Evolutionary conservation across 768 basidiomycete genomes (phyloP).

Genomic region (Terana coerulea): DNA sequence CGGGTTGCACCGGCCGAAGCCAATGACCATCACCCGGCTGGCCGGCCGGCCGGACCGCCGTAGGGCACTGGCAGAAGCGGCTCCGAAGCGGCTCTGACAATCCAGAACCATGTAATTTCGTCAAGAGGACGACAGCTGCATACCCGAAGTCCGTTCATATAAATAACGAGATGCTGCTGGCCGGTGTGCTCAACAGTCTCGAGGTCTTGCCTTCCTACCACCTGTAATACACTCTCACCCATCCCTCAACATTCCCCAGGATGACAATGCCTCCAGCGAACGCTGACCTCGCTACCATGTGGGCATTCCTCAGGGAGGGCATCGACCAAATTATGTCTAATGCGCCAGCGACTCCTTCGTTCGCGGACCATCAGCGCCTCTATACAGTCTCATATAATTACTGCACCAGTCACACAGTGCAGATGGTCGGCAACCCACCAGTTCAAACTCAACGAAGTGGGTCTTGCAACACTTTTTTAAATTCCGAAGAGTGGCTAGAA

Average conservation of each 20-base stretch:
- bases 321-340: slow-evolving; percentile 93
- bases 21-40: too few relatives aligned
- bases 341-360: slow-evolving; percentile 81
- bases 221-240: too few relatives aligned
- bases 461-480: slow-evolving; percentile 26
- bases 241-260: neutral
- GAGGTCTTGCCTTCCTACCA: too few relatives aligned
- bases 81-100: too few relatives aligned
- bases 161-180: too few relatives aligned
- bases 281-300: slow-evolving; percentile 77
- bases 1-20: slow-evolving; percentile 1
- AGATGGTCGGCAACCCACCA: slow-evolving; percentile 35
- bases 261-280: slow-evolving; percentile 55
- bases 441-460: slow-evolving; percentile 50
- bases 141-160: too few relatives aligned
- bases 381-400: slow-evolving; percentile 98
- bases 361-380: slow-evolving; percentile 81
- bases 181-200: too few relatives aligned
- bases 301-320: slow-evolving; percentile 82
- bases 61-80: too few relatives aligned
- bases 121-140: too few relatives aligned
- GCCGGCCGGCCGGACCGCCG: too few relatives aligned
- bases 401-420: slow-evolving; percentile 86
- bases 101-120: too few relatives aligned
- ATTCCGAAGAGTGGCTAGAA: too few relatives aligned